These are phyloP conservation scores for Bruguiera sexangula DNA, from an alignment of 345 rosid species.

Conservation along the genomic window DNA sequence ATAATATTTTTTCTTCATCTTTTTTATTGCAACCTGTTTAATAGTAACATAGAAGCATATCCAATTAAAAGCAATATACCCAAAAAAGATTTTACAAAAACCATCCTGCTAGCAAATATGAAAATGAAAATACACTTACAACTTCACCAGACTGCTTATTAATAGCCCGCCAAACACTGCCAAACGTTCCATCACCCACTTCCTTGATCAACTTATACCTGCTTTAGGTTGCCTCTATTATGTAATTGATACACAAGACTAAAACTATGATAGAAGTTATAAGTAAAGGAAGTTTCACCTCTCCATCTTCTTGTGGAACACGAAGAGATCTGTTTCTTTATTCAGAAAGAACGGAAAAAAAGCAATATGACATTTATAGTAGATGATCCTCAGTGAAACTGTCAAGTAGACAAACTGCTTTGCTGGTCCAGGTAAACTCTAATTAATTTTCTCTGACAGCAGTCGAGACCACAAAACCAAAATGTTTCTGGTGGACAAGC, in stretches of 20 bases:
- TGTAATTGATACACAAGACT: not conserved
- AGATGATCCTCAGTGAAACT: slow-evolving; percentile 26
- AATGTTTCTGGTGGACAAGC: slow-evolving; percentile 39
- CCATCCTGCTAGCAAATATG: not conserved
- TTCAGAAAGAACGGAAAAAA: slow-evolving; percentile 31
- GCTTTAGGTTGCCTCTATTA: not conserved
- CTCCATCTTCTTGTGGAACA: slow-evolving; percentile 59
- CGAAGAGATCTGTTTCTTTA: slow-evolving; percentile 43
- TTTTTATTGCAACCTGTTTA: slow-evolving; percentile 78
- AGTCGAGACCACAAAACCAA: slow-evolving; percentile 24
- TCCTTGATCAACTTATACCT: slow-evolving; percentile 44
- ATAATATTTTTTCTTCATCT: slow-evolving; percentile 84
- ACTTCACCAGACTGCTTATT: slow-evolving; percentile 71
- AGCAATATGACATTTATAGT: slow-evolving; percentile 39
- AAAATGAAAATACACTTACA: slow-evolving; percentile 42
- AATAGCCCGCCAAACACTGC: slow-evolving; percentile 80
- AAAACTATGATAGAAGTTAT: not conserved
- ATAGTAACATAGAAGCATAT: not conserved
- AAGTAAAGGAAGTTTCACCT: slow-evolving; percentile 36
- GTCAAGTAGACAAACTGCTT: slow-evolving; percentile 17
- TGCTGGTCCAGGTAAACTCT: slow-evolving; percentile 37
- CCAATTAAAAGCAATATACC: not conserved
- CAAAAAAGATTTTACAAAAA: not conserved
- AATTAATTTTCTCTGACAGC: slow-evolving; percentile 31
- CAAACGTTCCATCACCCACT: slow-evolving; percentile 90